Conservation (phyloP, 2,329 filamentous ascomycete genomes). For the Botrytis sinoallii region DNA sequence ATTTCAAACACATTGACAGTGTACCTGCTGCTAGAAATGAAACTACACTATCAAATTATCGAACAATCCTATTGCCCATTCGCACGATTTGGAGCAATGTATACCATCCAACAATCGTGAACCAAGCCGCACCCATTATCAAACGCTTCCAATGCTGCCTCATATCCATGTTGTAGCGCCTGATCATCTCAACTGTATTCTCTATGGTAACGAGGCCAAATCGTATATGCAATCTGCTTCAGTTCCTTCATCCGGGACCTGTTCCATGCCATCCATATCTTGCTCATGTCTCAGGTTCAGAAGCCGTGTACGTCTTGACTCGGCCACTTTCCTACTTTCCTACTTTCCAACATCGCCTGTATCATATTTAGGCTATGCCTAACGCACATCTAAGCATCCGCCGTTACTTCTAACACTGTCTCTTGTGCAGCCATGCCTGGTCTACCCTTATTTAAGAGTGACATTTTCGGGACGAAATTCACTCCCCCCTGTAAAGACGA, state of each 20-base stretch:
- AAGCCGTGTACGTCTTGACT: not conserved
- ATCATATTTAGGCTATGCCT: not conserved
- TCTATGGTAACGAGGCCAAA: not conserved
- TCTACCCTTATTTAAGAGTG: slow-evolving; percentile 30
- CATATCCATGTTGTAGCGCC: not conserved
- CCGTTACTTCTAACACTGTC: slow-evolving; percentile 31
- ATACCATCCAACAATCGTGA: slow-evolving; percentile 7
- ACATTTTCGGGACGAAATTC: slow-evolving; percentile 35
- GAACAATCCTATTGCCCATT: not conserved
- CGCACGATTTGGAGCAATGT: not conserved
- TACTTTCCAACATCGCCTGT: not conserved
- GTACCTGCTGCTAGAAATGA: slow-evolving; percentile 4
- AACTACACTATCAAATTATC: slow-evolving; percentile 8
- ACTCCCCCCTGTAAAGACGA: slow-evolving; percentile 36
- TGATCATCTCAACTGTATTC: not conserved
- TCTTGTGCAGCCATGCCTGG: slow-evolving; percentile 28
- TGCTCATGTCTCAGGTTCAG: not conserved
- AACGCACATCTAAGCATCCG: slow-evolving; percentile 23
- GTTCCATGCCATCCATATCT: not conserved
- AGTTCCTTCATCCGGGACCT: not conserved
- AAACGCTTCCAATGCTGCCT: not conserved
- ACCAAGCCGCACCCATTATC: not conserved
- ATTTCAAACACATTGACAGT: slow-evolving; percentile 14
- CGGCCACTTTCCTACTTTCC: not conserved
- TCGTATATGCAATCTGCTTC: not conserved